These are phyloP conservation scores for Clitocybe nebularis DNA, from an alignment of 1,284 basidiomycete genomes.

Conservation along the genomic window DNA sequence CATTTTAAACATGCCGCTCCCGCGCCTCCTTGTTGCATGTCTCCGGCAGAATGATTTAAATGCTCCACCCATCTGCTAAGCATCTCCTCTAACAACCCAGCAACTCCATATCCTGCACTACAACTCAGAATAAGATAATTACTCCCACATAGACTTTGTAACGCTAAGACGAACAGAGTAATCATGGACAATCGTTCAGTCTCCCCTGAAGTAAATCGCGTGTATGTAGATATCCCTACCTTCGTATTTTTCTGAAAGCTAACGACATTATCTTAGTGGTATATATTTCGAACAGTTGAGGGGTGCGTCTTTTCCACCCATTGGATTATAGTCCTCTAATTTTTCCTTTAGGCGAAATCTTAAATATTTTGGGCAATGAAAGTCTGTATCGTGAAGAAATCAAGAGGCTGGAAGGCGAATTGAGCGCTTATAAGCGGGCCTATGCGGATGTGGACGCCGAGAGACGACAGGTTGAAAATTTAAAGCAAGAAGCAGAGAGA, in stretches of 20 bases:
- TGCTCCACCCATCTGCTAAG: not conserved
- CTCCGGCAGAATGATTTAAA: conserved; percentile 15
- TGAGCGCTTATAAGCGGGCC: conserved; percentile 37
- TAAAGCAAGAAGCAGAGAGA: conserved; percentile 30
- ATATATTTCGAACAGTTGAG: conserved; percentile 28
- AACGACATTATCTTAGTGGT: conserved; percentile 14
- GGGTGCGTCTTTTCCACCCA: conserved; percentile 18
- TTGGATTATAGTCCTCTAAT: conserved; percentile 4
- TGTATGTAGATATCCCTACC: conserved; percentile 11
- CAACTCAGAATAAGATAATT: too few relatives aligned
- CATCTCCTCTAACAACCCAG: not conserved
- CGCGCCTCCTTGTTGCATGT: conserved; percentile 8
- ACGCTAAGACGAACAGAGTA: conserved; percentile 15
- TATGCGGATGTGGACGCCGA: conserved; percentile 33
- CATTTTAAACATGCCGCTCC: conserved; percentile 1
- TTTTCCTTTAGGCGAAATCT: conserved; percentile 26
- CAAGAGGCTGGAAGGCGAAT: conserved; percentile 31
- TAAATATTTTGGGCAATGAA: conserved; percentile 24
- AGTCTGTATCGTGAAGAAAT: conserved; percentile 25
- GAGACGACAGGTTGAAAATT: conserved; percentile 26
- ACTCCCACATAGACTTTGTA: too few relatives aligned
- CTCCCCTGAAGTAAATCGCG: conserved; percentile 12
- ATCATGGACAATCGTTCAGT: conserved; percentile 7
- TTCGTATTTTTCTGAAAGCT: not conserved
- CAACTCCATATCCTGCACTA: not conserved